These are phyloP conservation scores for Cantharellus cinnabarinus DNA, from an alignment of 768 basidiomycete genomes.

Conservation along the genomic window DNA sequence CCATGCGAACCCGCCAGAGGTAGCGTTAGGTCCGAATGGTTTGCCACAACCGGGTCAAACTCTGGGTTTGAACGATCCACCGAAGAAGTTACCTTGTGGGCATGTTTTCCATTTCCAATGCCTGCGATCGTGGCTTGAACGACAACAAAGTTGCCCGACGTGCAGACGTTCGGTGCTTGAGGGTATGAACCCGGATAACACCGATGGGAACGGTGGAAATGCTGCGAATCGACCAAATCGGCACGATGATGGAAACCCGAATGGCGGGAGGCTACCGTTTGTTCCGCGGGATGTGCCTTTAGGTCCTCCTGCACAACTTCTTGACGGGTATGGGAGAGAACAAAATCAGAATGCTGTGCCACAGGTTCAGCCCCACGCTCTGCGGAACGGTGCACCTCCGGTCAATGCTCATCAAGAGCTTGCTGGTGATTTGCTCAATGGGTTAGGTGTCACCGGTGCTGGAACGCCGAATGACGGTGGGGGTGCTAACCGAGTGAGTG, in stretches of 20 bases:
- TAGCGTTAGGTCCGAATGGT: slow-evolving; percentile 8
- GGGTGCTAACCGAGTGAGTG: slow-evolving; percentile 10
- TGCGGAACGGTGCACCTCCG: not conserved
- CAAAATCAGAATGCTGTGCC: slow-evolving; percentile 1
- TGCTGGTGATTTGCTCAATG: not conserved
- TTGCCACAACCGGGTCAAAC: slow-evolving; percentile 7
- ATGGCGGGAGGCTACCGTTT: too few species aligned
- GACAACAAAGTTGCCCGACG: slow-evolving; percentile 97
- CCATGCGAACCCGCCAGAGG: not conserved
- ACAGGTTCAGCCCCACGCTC: not conserved
- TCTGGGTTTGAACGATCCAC: slow-evolving; percentile 70
- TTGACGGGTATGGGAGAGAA: slow-evolving; percentile 17
- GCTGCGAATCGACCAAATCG: not conserved
- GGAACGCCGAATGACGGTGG: slow-evolving; percentile 4
- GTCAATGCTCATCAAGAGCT: not conserved
- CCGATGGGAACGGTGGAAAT: not conserved
- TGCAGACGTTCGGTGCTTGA: slow-evolving; percentile 73
- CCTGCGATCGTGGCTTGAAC: slow-evolving; percentile 89
- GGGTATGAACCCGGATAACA: slow-evolving; percentile 10
- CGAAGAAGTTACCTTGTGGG: slow-evolving; percentile 90
- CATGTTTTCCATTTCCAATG: slow-evolving; percentile 98
- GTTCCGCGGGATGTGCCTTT: too few species aligned
- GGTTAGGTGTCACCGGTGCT: not conserved
- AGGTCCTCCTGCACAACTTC: slow-evolving; percentile 7
- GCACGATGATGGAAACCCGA: too few species aligned